These are phyloP conservation scores for Alnus rubra DNA, from an alignment of 306 rosid genomes.

Conservation along the genomic window DNA sequence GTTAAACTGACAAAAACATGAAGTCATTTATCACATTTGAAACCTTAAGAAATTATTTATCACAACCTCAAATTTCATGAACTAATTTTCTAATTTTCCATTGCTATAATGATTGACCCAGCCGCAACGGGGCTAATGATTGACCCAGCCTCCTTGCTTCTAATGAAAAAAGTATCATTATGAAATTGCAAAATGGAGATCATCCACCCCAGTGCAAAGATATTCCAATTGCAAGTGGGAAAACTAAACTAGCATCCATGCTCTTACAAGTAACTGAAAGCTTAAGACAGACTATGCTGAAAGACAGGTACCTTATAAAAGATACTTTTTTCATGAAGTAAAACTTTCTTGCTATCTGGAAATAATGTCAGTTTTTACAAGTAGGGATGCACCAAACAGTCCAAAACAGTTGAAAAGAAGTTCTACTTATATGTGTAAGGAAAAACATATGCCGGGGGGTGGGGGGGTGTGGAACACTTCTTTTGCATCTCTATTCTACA, in stretches of 20 bases:
- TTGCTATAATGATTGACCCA: too few relatives aligned
- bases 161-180: too few relatives aligned
- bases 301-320: neutral
- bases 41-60: too few relatives aligned
- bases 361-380: neutral
- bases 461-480: neutral
- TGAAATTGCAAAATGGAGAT: neutral
- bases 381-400: neutral
- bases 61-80: too few relatives aligned
- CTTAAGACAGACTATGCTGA: neutral
- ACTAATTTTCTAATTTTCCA: too few relatives aligned
- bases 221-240: neutral
- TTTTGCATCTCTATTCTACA: constrained; percentile 1
- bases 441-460: neutral
- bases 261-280: neutral
- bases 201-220: too few relatives aligned
- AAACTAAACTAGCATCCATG: neutral
- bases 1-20: too few relatives aligned
- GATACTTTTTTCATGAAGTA: neutral
- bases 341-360: neutral
- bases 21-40: too few relatives aligned
- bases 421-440: neutral
- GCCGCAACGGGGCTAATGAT: too few relatives aligned
- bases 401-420: neutral
- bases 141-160: too few relatives aligned